Evolutionary conservation across 257 asterid genomes (phyloP).

Genomic region (Gentiana macrophylla): DNA sequence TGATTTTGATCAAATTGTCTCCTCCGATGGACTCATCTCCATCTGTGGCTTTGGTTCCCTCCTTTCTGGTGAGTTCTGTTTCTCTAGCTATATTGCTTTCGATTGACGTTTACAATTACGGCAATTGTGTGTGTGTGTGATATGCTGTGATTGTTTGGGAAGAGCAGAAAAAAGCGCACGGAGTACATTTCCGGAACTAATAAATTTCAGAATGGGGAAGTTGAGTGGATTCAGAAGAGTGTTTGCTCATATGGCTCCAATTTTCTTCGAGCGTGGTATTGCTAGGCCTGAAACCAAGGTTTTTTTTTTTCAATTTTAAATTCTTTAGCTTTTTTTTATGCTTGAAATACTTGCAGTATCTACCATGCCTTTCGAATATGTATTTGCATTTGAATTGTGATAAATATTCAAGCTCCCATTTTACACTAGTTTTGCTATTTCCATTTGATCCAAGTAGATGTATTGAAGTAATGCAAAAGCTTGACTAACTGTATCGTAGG

Average conservation of each 20-base stretch:
- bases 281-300: conserved; percentile 94
- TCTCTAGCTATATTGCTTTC: background rate
- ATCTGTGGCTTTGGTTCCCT: conserved; percentile 94
- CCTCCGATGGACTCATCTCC: conserved; percentile 74
- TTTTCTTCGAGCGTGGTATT: conserved; percentile 85
- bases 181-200: conserved; percentile 90
- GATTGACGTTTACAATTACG: background rate
- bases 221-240: conserved; percentile 82
- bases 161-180: conserved; percentile 76
- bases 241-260: conserved; percentile 88
- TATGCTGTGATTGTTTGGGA: no score
- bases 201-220: conserved; percentile 74
- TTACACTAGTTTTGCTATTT: no score
- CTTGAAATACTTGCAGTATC: no score
- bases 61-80: conserved; percentile 61
- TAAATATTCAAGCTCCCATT: no score
- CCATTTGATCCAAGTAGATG: no score
- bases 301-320: background rate
- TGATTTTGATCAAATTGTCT: conserved; percentile 61
- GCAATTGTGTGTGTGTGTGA: no score
- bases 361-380: no score
- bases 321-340: background rate
- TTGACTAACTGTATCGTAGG: no score
- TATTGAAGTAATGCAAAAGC: no score
- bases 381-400: no score